Percentiles rank a stretch among this genome's conserved stretches.
phyloP scores from a whole-genome alignment of 192 early-diverging fungal species.

The Chytriomyces confervae region DNA sequence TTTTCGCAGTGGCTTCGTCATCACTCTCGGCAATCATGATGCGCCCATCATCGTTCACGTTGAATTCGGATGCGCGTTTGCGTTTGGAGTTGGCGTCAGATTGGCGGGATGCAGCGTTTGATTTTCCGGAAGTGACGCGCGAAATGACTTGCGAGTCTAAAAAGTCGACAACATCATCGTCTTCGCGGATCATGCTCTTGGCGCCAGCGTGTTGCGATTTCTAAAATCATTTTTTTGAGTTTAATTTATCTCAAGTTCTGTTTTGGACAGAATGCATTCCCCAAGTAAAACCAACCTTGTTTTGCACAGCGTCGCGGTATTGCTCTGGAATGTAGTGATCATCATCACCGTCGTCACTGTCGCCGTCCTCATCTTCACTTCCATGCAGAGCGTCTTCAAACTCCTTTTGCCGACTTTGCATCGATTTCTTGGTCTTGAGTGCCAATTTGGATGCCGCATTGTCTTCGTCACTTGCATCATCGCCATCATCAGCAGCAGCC shows the following conservation, averaged over 20 bases:
- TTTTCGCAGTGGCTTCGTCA: slow-evolving; percentile 39
- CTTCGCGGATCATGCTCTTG: slow-evolving; percentile 55
- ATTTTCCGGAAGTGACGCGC: slow-evolving; percentile 42
- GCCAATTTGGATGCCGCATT: slow-evolving; percentile 43
- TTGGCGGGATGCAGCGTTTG: background rate
- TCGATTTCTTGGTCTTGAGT: slow-evolving; percentile 17
- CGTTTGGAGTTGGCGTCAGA: slow-evolving; percentile 21
- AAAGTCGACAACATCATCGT: slow-evolving; percentile 77
- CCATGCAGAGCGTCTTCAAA: slow-evolving; percentile 93
- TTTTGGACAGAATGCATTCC: no score
- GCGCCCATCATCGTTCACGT: slow-evolving; percentile 75
- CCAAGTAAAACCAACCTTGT: slow-evolving; percentile 15
- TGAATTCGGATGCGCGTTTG: slow-evolving; percentile 56
- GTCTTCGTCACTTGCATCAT: slow-evolving; percentile 54
- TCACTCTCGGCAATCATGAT: slow-evolving; percentile 82
- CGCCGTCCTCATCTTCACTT: slow-evolving; percentile 86
- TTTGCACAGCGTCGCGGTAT: slow-evolving; percentile 35
- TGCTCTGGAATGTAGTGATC: slow-evolving; percentile 59
- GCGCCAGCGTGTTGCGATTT: background rate
- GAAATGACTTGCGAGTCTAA: slow-evolving; percentile 82
- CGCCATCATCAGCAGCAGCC: slow-evolving; percentile 49
- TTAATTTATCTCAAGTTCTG: no score
- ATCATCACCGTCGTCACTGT: slow-evolving; percentile 72
- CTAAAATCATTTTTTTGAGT: background rate
- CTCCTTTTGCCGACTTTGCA: slow-evolving; percentile 51